A percentile compares a stretch with the other conserved stretches of the same genome.
phyloP scores from a whole-genome alignment of 805 yeast genomes.

The Zygosaccharomyces bailii region DNA sequence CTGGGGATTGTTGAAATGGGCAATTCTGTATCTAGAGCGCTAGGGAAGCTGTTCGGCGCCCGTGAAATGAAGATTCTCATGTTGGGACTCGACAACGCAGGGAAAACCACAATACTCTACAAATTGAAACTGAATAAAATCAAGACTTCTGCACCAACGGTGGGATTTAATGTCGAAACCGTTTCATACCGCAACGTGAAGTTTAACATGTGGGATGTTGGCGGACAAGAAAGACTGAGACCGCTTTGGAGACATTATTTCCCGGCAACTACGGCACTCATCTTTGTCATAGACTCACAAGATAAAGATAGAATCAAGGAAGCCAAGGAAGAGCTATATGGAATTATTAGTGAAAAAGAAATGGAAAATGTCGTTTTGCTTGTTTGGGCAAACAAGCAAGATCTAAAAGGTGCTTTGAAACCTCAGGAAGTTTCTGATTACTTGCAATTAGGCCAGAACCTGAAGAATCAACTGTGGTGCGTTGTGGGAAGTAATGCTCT shows the following conservation, averaged over 20 bases:
- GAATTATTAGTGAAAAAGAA: constrained; percentile 79
- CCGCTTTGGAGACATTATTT: constrained; percentile 95
- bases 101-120: constrained; percentile 84
- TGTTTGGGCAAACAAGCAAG: constrained; percentile 89
- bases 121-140: constrained; percentile 75
- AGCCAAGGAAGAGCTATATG: constrained; percentile 70
- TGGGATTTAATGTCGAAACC: constrained; percentile 89
- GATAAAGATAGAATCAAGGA: constrained; percentile 71
- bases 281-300: constrained; percentile 83
- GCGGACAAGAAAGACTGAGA: constrained; percentile 90
- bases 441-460: constrained; percentile 55
- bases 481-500: constrained; percentile 88
- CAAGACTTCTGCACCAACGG: constrained; percentile 83
- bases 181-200: constrained; percentile 77
- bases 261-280: constrained; percentile 87
- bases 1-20: constrained; percentile 26
- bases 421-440: constrained; percentile 77
- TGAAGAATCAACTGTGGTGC: constrained; percentile 77
- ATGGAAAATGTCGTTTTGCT: constrained; percentile 74
- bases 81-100: constrained; percentile 92
- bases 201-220: constrained; percentile 92
- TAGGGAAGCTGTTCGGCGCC: constrained; percentile 49
- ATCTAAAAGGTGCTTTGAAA: constrained; percentile 63
- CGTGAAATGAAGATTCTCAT: constrained; percentile 68
- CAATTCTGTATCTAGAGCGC: constrained; percentile 33